A percentile compares a stretch with the other conserved stretches of the same genome.
Evolutionary conservation across 306 rosid species (phyloP).

Genomic region (Trifolium subterraneum): DNA sequence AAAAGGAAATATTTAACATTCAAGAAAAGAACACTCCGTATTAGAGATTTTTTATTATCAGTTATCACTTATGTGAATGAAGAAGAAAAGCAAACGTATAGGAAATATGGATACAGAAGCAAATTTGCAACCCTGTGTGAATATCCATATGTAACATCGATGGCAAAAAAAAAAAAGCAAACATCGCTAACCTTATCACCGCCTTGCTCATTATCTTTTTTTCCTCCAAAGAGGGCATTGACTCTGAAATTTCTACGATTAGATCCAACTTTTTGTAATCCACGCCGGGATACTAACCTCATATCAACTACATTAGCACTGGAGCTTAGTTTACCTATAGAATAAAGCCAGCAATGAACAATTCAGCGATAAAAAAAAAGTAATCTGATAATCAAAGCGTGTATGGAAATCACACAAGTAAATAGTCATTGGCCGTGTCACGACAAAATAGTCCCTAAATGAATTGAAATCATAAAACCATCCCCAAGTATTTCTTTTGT

Average conservation of each 20-base stretch:
- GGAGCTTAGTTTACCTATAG: slow-evolving; percentile 58
- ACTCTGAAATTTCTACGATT: slow-evolving; percentile 52
- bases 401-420: neutral
- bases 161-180: slow-evolving; percentile 29
- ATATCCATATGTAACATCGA: slow-evolving; percentile 6
- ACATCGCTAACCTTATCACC: slow-evolving; percentile 66
- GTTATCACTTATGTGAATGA: neutral
- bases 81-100: neutral
- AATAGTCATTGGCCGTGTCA: neutral
- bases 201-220: slow-evolving; percentile 65
- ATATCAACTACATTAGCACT: slow-evolving; percentile 51
- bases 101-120: neutral
- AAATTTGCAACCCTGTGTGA: neutral
- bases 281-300: slow-evolving; percentile 43
- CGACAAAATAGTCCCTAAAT: neutral
- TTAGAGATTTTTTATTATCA: neutral
- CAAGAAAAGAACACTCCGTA: neutral
- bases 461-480: neutral
- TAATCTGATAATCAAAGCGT: slow-evolving; percentile 5
- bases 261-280: slow-evolving; percentile 43
- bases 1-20: neutral
- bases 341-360: neutral
- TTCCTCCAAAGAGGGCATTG: slow-evolving; percentile 71
- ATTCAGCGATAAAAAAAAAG: neutral
- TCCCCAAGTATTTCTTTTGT: neutral